Percentiles rank a stretch among this genome's conserved stretches.
phyloP scores from a whole-genome alignment of 2,329 filamentous ascomycete genomes.

The Pseudocercospora crystallina region DNA sequence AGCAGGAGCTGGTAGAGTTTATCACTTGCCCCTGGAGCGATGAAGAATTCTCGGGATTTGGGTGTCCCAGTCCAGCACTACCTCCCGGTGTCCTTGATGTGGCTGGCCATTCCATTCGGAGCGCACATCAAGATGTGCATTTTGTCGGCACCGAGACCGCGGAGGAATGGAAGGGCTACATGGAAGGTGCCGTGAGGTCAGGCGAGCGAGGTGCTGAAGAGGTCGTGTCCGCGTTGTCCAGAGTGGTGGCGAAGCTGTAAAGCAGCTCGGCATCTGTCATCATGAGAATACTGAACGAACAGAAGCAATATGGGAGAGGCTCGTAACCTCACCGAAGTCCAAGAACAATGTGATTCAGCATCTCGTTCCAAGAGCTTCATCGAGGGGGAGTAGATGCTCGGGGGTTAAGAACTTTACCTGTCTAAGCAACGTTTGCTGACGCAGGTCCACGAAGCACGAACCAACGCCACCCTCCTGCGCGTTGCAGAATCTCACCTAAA shows the following conservation, averaged over 20 bases:
- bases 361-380: too few species aligned
- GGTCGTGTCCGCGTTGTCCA: conserved; percentile 33
- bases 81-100: conserved; percentile 19
- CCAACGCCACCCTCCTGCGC: too few species aligned
- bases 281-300: too few species aligned
- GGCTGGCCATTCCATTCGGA: conserved; percentile 17
- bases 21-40: conserved; percentile 33
- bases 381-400: too few species aligned
- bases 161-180: conserved; percentile 55
- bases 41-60: conserved; percentile 25
- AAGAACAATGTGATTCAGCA: too few species aligned
- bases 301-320: too few species aligned
- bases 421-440: too few species aligned
- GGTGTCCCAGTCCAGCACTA: conserved; percentile 23
- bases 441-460: too few species aligned
- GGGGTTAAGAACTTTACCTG: too few species aligned
- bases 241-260: conserved; percentile 12
- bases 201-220: conserved; percentile 51
- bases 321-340: too few species aligned
- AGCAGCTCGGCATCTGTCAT: too few species aligned
- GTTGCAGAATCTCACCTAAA: too few species aligned
- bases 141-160: conserved; percentile 57
- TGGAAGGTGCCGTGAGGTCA: conserved; percentile 55
- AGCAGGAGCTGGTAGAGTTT: conserved; percentile 21
- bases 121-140: conserved; percentile 42